Base-by-base conservation (phyloP, 2,329 filamentous ascomycete species). In the Trichoderma koningii region DNA sequence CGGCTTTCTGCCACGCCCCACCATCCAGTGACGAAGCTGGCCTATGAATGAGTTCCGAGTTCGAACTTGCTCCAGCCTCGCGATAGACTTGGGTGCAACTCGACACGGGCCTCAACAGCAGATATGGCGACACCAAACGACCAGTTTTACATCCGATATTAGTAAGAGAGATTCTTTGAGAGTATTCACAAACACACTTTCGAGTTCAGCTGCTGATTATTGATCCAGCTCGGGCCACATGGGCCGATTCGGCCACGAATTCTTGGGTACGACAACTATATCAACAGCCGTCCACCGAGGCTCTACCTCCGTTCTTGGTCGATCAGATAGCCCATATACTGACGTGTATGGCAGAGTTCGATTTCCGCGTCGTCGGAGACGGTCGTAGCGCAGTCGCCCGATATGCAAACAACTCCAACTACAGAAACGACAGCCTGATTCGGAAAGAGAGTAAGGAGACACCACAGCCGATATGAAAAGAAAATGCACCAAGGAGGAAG, bases 401-500 rank as follows among this genome's bases (percentile, higher is more conserved):
- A 79, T 99, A 99, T 80, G 95, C 95, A 69, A 99, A 99, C 84
- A 99, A 99, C 79, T 98, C 94, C 65, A 99, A 99, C 80, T 99
- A 99, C 81, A 89, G 95, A 74, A 99, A 99, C 79, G 95, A 99
- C 77, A 97, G 93, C 68, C 82, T 99, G 71, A 99, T 99, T 75
- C 90, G 95, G 70, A 99, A 99, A 93, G 95, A 99, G 83, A 99
- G 95, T 97, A 83, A 71, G 93, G 78, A 50, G 55, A 34, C 41
- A 12, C n/a, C 26, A 19, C 28, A 14, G 26, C 51, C 23, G 26
- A 30, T 4, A 15, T 17, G 30, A 45, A 19, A 44, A n/a, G n/a
- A 15, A 44, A 2, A 38, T 38, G 19, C 21, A 21, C 15, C 2
- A 28, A 3, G 56, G 3, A 19, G 5, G 23, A 57, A 14, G 14